These are phyloP conservation scores for Eucalyptus globulus DNA, from an alignment of 345 rosid species.

Conservation along the genomic window DNA sequence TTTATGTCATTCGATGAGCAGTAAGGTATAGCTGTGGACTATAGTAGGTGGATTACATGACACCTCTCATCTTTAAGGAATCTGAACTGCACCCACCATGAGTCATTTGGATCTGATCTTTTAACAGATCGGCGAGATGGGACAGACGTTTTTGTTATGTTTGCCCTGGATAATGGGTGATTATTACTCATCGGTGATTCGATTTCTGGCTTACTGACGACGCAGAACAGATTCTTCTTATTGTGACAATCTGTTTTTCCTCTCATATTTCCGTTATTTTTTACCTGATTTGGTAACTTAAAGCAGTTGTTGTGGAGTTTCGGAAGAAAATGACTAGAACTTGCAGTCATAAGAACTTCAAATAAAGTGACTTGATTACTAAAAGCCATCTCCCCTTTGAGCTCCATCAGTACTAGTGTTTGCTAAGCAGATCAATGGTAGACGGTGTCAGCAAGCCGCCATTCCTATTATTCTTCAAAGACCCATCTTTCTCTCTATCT, in stretches of 20 bases:
- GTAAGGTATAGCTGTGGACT: slow-evolving; percentile 5
- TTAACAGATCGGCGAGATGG: background rate
- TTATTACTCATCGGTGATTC: background rate
- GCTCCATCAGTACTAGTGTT: background rate
- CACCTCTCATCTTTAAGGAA: slow-evolving; percentile 13
- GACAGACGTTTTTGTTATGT: background rate
- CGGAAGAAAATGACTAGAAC: background rate
- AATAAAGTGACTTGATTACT: background rate
- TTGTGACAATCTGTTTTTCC: background rate
- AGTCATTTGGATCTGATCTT: background rate
- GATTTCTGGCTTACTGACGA: background rate
- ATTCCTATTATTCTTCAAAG: background rate
- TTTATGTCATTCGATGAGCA: slow-evolving; percentile 16
- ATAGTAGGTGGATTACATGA: slow-evolving; percentile 3
- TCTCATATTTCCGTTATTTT: background rate
- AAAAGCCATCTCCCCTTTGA: background rate
- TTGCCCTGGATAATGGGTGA: background rate
- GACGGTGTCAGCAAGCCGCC: background rate
- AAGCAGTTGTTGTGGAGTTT: background rate
- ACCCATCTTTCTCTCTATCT: background rate
- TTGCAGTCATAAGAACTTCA: background rate
- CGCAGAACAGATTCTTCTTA: background rate
- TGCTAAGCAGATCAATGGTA: background rate
- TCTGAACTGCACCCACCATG: background rate
- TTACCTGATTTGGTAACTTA: background rate